These are phyloP conservation scores for Lachnellula occidentalis DNA, from an alignment of 2,329 filamentous ascomycete genomes.

Conservation along the genomic window DNA sequence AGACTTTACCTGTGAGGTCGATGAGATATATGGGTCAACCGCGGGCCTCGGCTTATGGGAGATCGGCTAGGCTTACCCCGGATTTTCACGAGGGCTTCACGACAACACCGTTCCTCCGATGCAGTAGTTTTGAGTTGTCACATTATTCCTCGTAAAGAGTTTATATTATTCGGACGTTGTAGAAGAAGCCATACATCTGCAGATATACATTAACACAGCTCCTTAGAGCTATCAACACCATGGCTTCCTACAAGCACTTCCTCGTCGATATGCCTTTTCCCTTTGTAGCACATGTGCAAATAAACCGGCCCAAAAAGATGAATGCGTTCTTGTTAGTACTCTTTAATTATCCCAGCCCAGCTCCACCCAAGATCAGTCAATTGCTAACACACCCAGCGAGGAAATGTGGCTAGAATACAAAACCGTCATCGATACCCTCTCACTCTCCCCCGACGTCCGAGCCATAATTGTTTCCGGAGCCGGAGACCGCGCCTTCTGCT, in stretches of 20 bases:
- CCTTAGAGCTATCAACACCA: slow-evolving; percentile 1
- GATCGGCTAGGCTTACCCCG: no score
- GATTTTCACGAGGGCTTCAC: no score
- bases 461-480: slow-evolving; percentile 74
- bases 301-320: slow-evolving; percentile 79
- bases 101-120: no score
- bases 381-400: slow-evolving; percentile 35
- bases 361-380: neutral
- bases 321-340: slow-evolving; percentile 64
- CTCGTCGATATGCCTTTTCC: slow-evolving; percentile 65
- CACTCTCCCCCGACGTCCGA: slow-evolving; percentile 65
- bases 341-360: neutral
- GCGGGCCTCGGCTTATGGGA: no score
- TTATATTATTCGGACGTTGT: no score
- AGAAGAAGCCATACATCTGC: no score
- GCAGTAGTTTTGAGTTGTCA: no score
- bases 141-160: no score
- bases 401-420: slow-evolving; percentile 83
- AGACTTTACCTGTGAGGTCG: no score
- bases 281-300: slow-evolving; percentile 84
- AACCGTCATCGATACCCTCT: slow-evolving; percentile 65
- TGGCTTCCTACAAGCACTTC: slow-evolving; percentile 31
- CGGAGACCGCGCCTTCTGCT: slow-evolving; percentile 78
- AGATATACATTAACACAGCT: neutral
- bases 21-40: no score